A percentile compares a stretch with the other conserved stretches of the same genome.
phyloP scores from a whole-genome alignment of 306 rosid species.

The Trichosanthes cucumerina region DNA sequence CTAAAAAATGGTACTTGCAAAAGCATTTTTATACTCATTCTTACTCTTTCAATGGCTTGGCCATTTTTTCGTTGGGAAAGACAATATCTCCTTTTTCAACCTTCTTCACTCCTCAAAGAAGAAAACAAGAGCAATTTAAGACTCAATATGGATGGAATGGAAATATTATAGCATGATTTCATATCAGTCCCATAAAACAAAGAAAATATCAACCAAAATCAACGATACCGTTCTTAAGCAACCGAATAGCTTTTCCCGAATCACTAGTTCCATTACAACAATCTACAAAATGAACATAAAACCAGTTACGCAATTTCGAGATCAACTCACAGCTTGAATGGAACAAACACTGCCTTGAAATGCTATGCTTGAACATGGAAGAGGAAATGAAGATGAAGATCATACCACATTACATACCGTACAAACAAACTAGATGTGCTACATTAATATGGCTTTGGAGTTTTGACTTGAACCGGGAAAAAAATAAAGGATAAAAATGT shows the following conservation, averaged over 20 bases:
- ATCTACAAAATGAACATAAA: not conserved
- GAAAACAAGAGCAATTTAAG: not conserved
- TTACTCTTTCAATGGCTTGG: not conserved
- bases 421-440: not conserved
- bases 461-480: not conserved
- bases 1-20: not conserved
- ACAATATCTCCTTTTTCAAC: too few species aligned
- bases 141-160: not conserved
- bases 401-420: not conserved
- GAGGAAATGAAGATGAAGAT: not conserved
- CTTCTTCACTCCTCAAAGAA: not conserved
- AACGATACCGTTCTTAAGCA: not conserved
- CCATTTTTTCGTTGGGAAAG: not conserved
- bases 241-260: not conserved
- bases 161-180: not conserved
- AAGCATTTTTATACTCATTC: too few species aligned
- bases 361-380: not conserved
- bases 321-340: not conserved
- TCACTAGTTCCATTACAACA: not conserved
- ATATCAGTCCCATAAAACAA: not conserved
- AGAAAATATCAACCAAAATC: not conserved
- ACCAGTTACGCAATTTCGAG: not conserved
- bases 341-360: not conserved
- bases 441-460: conserved; percentile 3
- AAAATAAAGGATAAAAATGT: not conserved